Conservation (phyloP, 257 asterid species). For the Solanum phureja region DNA sequence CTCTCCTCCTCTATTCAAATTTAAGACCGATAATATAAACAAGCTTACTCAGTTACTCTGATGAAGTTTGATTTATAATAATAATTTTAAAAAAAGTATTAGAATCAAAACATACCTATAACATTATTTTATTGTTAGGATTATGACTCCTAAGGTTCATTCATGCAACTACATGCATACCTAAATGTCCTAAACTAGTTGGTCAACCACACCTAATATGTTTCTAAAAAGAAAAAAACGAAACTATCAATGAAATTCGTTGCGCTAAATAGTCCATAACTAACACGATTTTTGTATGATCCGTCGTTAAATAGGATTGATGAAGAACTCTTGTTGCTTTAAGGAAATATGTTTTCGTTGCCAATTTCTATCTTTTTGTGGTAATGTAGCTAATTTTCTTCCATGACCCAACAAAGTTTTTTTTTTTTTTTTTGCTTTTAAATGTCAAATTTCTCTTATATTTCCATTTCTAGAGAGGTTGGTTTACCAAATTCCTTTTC, state of each 20-base stretch:
- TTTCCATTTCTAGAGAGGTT: background rate
- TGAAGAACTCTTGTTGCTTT: background rate
- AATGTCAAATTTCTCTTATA: background rate
- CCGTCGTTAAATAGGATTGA: background rate
- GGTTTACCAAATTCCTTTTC: background rate
- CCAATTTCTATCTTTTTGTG: background rate
- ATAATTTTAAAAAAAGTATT: background rate
- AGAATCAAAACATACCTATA: background rate
- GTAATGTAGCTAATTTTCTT: background rate
- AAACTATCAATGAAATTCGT: background rate
- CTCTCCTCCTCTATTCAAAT: fast-evolving
- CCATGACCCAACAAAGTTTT: background rate
- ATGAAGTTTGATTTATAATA: background rate
- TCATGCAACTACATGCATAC: background rate
- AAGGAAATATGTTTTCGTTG: background rate
- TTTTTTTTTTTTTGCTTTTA: background rate
- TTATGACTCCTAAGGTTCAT: slow-evolving; percentile 3
- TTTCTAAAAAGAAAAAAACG: background rate
- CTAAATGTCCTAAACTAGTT: background rate
- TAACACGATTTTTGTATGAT: background rate
- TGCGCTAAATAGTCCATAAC: background rate
- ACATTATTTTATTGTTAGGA: background rate
- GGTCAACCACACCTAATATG: slow-evolving; percentile 9
- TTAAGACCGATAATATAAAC: fast-evolving
- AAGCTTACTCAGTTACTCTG: background rate